Conservation (phyloP, 1,284 basidiomycete species). For the Ganoderma meredithae region DNA sequence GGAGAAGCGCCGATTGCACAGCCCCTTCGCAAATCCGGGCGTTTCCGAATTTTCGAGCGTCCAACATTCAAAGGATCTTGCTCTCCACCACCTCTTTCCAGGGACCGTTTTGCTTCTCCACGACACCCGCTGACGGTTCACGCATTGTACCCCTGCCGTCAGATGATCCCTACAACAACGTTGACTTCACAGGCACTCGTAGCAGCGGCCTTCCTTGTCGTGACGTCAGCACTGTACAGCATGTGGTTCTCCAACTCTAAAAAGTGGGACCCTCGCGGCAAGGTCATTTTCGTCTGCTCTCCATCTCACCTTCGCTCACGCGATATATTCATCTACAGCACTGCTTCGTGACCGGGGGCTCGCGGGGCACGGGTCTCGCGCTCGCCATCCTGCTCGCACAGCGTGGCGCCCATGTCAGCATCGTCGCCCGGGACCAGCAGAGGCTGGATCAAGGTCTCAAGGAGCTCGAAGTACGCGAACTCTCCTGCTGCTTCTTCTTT, state of each 20-base stretch:
- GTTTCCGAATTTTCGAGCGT: no score
- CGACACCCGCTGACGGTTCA: background rate
- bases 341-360: slow-evolving; percentile 85
- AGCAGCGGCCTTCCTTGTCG: background rate
- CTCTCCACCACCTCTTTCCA: no score
- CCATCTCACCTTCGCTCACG: background rate
- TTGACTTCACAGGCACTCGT: background rate
- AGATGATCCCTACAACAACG: background rate
- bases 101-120: no score
- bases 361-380: slow-evolving; percentile 80
- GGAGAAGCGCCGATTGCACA: no score
- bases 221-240: background rate
- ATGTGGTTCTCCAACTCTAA: slow-evolving; percentile 2
- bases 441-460: slow-evolving; percentile 68
- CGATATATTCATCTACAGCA: slow-evolving; percentile 52
- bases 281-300: background rate
- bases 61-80: no score
- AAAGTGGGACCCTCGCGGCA: slow-evolving; percentile 13
- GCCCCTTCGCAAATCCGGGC: no score
- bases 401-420: slow-evolving; percentile 82
- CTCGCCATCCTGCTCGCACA: slow-evolving; percentile 73
- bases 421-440: slow-evolving; percentile 75
- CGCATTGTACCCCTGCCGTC: background rate
- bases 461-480: slow-evolving; percentile 64
- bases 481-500: background rate